Conservation (phyloP, 2,329 filamentous ascomycete genomes). For the Bipolaris zeicola region DNA sequence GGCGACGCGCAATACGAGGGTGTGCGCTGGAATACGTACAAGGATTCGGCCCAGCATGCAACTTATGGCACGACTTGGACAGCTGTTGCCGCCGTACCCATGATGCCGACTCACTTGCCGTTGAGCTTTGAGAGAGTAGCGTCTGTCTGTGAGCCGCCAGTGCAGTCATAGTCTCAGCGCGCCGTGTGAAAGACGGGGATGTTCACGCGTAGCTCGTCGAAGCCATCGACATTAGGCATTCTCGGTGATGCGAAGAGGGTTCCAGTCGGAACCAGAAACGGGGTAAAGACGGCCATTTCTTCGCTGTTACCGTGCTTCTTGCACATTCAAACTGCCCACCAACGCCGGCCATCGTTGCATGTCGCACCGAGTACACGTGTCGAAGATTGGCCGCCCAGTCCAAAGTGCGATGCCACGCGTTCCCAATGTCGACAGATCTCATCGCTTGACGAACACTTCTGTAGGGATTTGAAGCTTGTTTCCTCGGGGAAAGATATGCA, state of each 20-base stretch:
- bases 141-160: constrained; percentile 46
- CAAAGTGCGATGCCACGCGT: constrained; percentile 48
- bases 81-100: constrained; percentile 54
- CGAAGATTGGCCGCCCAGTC: constrained; percentile 38
- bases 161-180: constrained; percentile 53
- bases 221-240: constrained; percentile 51
- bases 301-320: constrained; percentile 14
- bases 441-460: constrained; percentile 52
- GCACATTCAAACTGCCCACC: constrained; percentile 18
- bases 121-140: constrained; percentile 23
- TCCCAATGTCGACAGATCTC: constrained; percentile 54
- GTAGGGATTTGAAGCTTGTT: constrained; percentile 61
- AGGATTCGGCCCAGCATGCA: constrained; percentile 43
- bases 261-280: constrained; percentile 13
- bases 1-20: constrained; percentile 46
- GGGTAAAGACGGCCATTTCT: constrained; percentile 5
- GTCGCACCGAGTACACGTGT: constrained; percentile 25
- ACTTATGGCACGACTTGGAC: constrained; percentile 51
- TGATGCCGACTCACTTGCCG: constrained; percentile 49
- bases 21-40: constrained; percentile 54
- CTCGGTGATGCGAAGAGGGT: constrained; percentile 50
- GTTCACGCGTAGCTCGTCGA: constrained; percentile 20
- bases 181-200: constrained; percentile 53
- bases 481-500: constrained; percentile 67
- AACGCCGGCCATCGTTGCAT: constrained; percentile 20